phyloP scores from a whole-genome alignment of 1,284 basidiomycete genomes.

The Cutaneotrichosporon sp. region DNA sequence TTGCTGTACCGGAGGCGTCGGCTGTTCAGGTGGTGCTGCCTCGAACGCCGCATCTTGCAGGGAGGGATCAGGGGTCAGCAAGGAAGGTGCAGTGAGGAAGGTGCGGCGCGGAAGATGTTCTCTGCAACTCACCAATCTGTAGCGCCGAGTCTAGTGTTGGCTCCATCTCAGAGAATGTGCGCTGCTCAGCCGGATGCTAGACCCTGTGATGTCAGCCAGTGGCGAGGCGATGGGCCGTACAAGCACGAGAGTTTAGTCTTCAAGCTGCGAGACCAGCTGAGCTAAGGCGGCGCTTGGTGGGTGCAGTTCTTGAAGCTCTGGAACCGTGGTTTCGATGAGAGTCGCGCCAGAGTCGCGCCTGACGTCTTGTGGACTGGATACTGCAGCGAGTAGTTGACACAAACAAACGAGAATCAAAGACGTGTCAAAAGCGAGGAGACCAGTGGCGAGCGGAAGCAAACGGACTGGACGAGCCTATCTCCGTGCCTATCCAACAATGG shows the following conservation, averaged over 20 bases:
- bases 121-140: slow-evolving; percentile 15
- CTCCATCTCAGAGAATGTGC: slow-evolving; percentile 17
- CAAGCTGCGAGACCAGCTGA: not conserved
- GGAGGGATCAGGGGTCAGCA: slow-evolving; percentile 7
- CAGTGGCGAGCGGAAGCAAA: slow-evolving; percentile 2
- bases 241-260: not conserved
- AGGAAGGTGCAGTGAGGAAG: not conserved
- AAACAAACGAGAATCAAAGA: slow-evolving; percentile 11
- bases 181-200: not conserved
- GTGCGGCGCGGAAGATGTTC: not conserved
- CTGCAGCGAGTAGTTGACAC: not conserved
- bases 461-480: not conserved
- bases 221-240: not conserved
- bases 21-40: not conserved
- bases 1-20: not conserved
- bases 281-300: not conserved
- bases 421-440: slow-evolving; percentile 10
- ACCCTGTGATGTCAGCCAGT: not conserved
- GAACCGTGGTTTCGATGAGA: not conserved
- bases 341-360: not conserved
- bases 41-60: slow-evolving; percentile 2
- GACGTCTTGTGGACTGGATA: slow-evolving; percentile 9
- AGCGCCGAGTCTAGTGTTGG: slow-evolving; percentile 19
- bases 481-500: not conserved
- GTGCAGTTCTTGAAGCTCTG: not conserved